Conservation (phyloP, 1,284 basidiomycete genomes). For the Ustilago bromivora region DNA sequence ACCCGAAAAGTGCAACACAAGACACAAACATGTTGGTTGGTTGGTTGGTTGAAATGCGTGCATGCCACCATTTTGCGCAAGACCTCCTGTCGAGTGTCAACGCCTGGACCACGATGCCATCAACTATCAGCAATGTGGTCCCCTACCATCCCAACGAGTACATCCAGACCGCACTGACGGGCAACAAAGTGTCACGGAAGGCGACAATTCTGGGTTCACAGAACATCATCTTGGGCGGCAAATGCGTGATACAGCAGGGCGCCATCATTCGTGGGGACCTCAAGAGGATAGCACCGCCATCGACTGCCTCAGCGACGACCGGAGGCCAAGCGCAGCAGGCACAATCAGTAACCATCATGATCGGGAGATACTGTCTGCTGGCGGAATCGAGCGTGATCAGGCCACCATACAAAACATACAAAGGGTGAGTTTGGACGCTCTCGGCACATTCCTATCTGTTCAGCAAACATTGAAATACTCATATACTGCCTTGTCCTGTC, state of each 20-base stretch:
- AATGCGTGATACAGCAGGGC: conserved; percentile 90
- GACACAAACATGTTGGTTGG: too few relatives aligned
- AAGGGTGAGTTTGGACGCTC: conserved; percentile 74
- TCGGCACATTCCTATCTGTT: background rate
- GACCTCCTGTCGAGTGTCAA: background rate
- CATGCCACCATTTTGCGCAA: background rate
- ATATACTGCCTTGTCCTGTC: background rate
- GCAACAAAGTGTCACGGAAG: conserved; percentile 91
- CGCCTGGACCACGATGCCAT: conserved; percentile 22
- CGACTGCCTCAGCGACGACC: conserved; percentile 76
- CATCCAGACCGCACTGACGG: conserved; percentile 75
- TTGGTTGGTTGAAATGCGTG: background rate
- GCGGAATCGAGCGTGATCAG: conserved; percentile 88
- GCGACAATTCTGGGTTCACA: conserved; percentile 93
- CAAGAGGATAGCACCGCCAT: conserved; percentile 75
- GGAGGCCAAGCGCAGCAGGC: conserved; percentile 17
- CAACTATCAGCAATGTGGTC: conserved; percentile 31
- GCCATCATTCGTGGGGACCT: conserved; percentile 91
- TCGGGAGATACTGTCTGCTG: conserved; percentile 91
- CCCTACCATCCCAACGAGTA: conserved; percentile 56
- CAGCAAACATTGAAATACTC: background rate
- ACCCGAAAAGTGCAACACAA: too few relatives aligned
- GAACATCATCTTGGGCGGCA: conserved; percentile 96
- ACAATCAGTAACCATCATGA: conserved; percentile 82
- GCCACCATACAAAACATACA: conserved; percentile 73